Conservation (phyloP, 1,284 basidiomycete species). For the Sanguinoderma infundibulare region DNA sequence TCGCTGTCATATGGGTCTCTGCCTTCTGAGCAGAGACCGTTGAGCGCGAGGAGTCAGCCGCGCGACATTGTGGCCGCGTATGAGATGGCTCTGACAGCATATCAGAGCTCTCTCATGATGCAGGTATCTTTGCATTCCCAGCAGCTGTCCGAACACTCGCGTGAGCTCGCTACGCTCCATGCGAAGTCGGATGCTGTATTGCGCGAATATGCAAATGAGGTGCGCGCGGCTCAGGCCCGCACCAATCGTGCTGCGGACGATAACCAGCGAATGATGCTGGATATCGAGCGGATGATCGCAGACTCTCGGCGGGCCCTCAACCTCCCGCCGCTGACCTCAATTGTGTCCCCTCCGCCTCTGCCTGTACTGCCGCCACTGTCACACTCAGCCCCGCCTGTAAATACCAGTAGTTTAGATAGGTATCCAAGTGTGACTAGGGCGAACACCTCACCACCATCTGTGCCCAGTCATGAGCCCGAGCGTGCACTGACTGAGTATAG, state of each 20-base stretch:
- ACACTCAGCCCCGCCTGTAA: neutral
- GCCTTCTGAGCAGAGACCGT: too few relatives aligned
- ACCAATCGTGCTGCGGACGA: neutral
- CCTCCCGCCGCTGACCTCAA: neutral
- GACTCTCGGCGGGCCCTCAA: neutral
- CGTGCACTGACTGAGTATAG: too few relatives aligned
- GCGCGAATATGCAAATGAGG: neutral
- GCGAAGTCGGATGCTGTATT: neutral
- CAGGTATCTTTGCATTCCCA: neutral
- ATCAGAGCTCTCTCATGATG: neutral
- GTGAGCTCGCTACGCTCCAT: neutral
- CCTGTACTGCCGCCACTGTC: neutral
- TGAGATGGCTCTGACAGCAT: neutral
- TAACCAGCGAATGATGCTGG: neutral
- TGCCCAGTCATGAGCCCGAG: too few relatives aligned
- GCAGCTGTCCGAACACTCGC: neutral
- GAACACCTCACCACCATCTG: too few relatives aligned
- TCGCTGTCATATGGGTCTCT: too few relatives aligned
- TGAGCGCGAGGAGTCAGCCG: too few relatives aligned
- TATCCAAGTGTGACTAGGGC: too few relatives aligned
- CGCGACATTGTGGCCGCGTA: too few relatives aligned
- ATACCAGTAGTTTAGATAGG: too few relatives aligned
- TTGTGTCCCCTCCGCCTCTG: neutral
- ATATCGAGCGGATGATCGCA: neutral
- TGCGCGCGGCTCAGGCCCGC: neutral